Percentiles rank a stretch among this genome's conserved stretches.
Conservation (phyloP, 305 asterid genomes). For the Fraxinus dipetala region DNA sequence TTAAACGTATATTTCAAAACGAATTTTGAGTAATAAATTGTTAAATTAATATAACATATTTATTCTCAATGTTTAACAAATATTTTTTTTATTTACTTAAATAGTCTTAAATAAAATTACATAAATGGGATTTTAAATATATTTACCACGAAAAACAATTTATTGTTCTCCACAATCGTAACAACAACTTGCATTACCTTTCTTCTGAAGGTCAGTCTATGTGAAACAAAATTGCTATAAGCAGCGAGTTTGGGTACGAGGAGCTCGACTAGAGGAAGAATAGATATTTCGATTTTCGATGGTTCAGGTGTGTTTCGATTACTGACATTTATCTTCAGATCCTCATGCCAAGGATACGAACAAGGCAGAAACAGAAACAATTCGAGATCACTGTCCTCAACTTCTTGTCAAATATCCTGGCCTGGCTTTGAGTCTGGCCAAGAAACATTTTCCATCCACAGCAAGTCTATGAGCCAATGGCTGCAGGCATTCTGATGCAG, state of each 20-base stretch:
- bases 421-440: no score
- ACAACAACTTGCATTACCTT: neutral
- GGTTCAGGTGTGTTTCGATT: conserved; percentile 62
- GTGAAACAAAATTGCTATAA: conserved; percentile 62
- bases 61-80: neutral
- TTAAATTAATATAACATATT: neutral
- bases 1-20: neutral
- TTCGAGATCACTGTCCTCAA: neutral
- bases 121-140: no score
- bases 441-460: neutral
- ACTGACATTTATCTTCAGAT: neutral
- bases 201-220: conserved; percentile 11
- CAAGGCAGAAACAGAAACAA: neutral
- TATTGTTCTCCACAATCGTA: no score
- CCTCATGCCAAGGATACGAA: conserved; percentile 2
- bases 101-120: no score
- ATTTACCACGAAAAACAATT: no score
- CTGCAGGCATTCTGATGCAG: neutral
- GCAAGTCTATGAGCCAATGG: neutral
- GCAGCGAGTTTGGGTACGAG: conserved; percentile 84
- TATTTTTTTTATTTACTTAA: no score
- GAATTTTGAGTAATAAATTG: neutral
- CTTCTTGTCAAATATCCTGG: neutral
- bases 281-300: conserved; percentile 77
- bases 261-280: conserved; percentile 92